These are phyloP conservation scores for Brassica hybrid DNA, from an alignment of 441 rosid genomes.

Conservation along the genomic window DNA sequence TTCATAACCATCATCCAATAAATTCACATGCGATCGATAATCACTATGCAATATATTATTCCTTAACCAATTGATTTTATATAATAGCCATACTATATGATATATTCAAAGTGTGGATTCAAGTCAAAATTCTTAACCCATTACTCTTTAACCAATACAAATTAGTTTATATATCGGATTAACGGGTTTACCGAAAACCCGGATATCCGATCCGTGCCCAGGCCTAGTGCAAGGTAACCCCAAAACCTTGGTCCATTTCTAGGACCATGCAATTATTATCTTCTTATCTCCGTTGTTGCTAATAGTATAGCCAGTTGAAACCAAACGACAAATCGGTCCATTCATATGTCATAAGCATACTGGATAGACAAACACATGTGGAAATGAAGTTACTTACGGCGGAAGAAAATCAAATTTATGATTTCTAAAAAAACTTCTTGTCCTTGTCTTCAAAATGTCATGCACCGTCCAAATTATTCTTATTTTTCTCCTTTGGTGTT, in stretches of 20 bases:
- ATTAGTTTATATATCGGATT: too few species aligned
- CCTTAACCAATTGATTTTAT: too few species aligned
- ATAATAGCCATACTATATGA: too few species aligned
- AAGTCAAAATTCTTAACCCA: too few species aligned
- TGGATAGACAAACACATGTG: not conserved
- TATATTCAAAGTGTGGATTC: too few species aligned
- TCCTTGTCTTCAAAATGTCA: not conserved
- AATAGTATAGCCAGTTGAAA: not conserved
- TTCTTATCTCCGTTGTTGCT: not conserved
- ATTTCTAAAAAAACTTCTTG: not conserved
- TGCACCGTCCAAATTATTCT: not conserved
- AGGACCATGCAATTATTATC: not conserved
- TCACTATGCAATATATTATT: too few species aligned
- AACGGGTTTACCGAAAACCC: too few species aligned
- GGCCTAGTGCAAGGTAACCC: not conserved
- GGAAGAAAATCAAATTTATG: not conserved
- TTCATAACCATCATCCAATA: too few species aligned
- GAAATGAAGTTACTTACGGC: not conserved
- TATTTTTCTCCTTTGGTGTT: not conserved
- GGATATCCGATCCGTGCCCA: too few species aligned
- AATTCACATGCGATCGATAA: too few species aligned
- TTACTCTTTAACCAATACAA: too few species aligned
- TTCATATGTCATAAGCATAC: conserved; percentile 2
- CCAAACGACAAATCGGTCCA: not conserved
- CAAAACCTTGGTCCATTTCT: not conserved